Base-by-base conservation (phyloP, 2,329 filamentous ascomycete genomes). In the Diplodia intermedia region DNA sequence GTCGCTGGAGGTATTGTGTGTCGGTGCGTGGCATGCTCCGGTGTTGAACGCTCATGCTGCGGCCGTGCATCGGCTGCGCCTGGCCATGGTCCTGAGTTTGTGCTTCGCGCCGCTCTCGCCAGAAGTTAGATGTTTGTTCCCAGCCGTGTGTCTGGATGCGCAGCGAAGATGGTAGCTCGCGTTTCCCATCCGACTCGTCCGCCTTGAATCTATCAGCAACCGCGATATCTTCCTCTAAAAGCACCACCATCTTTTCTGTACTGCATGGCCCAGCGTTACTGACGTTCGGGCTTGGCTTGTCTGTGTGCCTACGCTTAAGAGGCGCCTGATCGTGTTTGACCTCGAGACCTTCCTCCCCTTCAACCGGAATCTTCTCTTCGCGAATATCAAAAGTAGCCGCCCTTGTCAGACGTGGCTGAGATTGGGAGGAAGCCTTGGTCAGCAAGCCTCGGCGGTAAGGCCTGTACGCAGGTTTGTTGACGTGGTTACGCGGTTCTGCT, bases 351-450 rank as follows among this genome's bases (percentile, higher is more conserved):
- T 66, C 63, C 6, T 49, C 53, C 3, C 57, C 53, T 5, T 50
- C 43, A 4, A 50, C 65, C 9, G 54, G 53, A 14, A 66, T 66
- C 65, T 66, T 66, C 40, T 66, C 65, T 20, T 66, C 65, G 14
- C 52, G 40, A n/a, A 66, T 33, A 20, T 63, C 60, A n/a, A 26
- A 52, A 3, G 60, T 63, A 12, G 43, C n/a, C 4, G 47, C 31
- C 31, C 60, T 52, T 18, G 31, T 38, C 33, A 56, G 33, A 3
- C 20, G 15, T 14, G 60, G n/a, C 18, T 20, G 47, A 20, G 26
- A 36, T n/a, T 63, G 60, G 15, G 60, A 52, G 20, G 26, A 63
- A 14, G 60, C 33, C 26, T 62, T 62, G 20, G 47, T 47, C 14
- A 63, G 11, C 26, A 63, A 14, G 33, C 60, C 60, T 7, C 43